Percentiles rank a stretch among this genome's conserved stretches.
phyloP scores from a whole-genome alignment of 2,329 filamentous ascomycete genomes.

The Phaeosphaeriaceae sp. region DNA sequence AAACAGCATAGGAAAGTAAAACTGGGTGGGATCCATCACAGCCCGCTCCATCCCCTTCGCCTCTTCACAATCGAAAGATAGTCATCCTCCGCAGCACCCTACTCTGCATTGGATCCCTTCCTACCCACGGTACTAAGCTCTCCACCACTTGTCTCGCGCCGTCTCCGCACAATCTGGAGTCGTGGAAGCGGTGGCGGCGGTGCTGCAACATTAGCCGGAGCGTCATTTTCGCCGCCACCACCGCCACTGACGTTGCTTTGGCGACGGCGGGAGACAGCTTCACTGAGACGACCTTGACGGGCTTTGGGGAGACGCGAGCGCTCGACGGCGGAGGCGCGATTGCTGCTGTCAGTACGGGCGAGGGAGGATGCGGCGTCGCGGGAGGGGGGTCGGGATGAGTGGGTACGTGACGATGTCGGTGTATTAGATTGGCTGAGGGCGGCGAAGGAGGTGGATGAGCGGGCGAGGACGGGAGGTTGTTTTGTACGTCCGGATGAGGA shows the following conservation, averaged over 20 bases:
- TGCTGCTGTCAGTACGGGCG: conserved; percentile 32
- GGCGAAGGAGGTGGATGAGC: conserved; percentile 36
- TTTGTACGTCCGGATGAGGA: conserved; percentile 27
- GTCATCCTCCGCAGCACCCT: conserved; percentile 9
- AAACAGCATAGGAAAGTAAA: background rate
- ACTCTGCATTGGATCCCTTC: conserved; percentile 23
- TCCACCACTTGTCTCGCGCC: conserved; percentile 45
- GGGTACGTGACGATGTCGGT: conserved; percentile 22
- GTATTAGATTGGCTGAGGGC: conserved; percentile 23
- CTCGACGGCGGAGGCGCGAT: conserved; percentile 16
- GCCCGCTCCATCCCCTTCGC: conserved; percentile 21
- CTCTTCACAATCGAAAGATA: conserved; percentile 17
- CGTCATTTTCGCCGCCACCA: conserved; percentile 29
- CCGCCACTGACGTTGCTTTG: conserved; percentile 31
- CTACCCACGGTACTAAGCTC: conserved; percentile 35
- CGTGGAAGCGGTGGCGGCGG: conserved; percentile 39
- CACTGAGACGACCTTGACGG: conserved; percentile 36
- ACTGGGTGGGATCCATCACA: background rate
- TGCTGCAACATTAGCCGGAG: conserved; percentile 12
- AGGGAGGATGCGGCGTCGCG: conserved; percentile 37
- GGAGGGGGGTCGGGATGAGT: conserved; percentile 31
- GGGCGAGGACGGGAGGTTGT: conserved; percentile 25
- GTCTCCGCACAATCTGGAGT: conserved; percentile 40
- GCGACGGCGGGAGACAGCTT: conserved; percentile 33
- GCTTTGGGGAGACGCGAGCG: conserved; percentile 41